Conservation (phyloP, 2,329 filamentous ascomycete species). For the Beauveria asiatica region DNA sequence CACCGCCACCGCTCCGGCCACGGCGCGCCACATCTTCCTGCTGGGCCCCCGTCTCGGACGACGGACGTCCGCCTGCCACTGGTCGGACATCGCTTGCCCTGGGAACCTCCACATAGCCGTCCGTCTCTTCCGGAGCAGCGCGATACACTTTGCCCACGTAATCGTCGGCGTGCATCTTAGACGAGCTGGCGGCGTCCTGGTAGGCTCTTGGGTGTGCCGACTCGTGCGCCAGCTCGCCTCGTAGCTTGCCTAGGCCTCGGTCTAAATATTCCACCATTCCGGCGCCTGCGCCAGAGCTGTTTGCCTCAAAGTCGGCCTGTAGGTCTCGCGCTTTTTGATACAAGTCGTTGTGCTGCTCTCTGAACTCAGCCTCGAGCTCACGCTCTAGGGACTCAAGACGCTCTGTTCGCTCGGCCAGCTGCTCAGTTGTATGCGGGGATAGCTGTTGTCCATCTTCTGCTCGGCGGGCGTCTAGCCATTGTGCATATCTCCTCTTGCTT, state of each 20-base stretch:
- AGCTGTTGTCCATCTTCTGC: conserved; percentile 32
- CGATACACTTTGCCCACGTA: conserved; percentile 20
- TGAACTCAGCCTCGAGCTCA: conserved; percentile 41
- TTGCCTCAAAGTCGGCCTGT: conserved; percentile 19
- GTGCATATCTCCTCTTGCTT: conserved; percentile 32
- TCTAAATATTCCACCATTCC: conserved; percentile 42
- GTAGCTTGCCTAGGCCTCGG: conserved; percentile 36
- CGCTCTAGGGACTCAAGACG: conserved; percentile 37
- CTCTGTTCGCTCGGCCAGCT: conserved; percentile 31
- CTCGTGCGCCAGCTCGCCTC: conserved; percentile 16
- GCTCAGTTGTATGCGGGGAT: conserved; percentile 29
- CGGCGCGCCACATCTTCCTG: conserved; percentile 13
- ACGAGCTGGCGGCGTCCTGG: conserved; percentile 14
- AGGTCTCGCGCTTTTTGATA: conserved; percentile 36
- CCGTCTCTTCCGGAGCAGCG: conserved; percentile 20
- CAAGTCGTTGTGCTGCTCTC: conserved; percentile 35
- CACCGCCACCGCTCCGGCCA: conserved; percentile 21
- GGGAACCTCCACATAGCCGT: conserved; percentile 28
- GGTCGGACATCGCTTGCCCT: conserved; percentile 18
- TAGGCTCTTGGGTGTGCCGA: not conserved
- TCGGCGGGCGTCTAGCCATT: conserved; percentile 36
- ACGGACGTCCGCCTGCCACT: conserved; percentile 14
- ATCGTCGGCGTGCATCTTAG: conserved; percentile 23
- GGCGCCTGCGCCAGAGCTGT: conserved; percentile 34
- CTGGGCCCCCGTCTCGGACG: conserved; percentile 14